Base-by-base conservation (phyloP, 2,329 filamentous ascomycete species). In the Plenodomus biglobosus region DNA sequence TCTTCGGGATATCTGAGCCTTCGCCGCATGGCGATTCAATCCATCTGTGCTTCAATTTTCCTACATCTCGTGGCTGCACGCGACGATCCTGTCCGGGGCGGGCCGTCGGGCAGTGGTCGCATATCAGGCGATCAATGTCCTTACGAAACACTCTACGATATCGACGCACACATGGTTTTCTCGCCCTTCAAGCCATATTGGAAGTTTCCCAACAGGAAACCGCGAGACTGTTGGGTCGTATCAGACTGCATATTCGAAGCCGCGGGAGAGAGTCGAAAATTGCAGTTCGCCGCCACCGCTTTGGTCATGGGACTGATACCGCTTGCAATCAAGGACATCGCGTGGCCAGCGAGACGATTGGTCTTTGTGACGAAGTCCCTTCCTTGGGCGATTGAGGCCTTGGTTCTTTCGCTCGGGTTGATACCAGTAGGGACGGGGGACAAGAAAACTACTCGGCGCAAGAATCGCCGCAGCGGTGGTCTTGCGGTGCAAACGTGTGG, bases 271-370 rank as follows among this genome's bases (percentile, higher is more conserved):
- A 52, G 53, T n/a, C 61, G 63, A 19, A 67, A 68, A 39, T 63
- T 66, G 37, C 65, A 70, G 49, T 67, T 62, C 48, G 58, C 56
- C 19, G 60, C 66, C 19, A 62, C 57, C 1, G 54, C 60, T 2
- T 53, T 70, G 5, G 60, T 69, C 39, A 68, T 70, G 65, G 67
- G 65, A 27, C 50, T 70, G n/a, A n/a, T 69, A 21, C 67, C 67
- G 1, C 45, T 66, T 2, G 62, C 58, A 1, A 53, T 69, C 18
- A 66, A 64, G 40, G 65, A 69, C 43, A 56, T 68, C 47, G 62
- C 66, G 4, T 68, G 66, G 65, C 65, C 66, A 3, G 57, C 66
- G 43, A 41, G 57, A 1, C 44, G 65, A 18, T 36, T 61, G 6
- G 46, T 61, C 3, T 42, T 53, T 36, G 52, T 68, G 3, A 58